Evolutionary conservation across 257 asterid species (phyloP).

Genomic region (Lithospermum erythrorhizon): DNA sequence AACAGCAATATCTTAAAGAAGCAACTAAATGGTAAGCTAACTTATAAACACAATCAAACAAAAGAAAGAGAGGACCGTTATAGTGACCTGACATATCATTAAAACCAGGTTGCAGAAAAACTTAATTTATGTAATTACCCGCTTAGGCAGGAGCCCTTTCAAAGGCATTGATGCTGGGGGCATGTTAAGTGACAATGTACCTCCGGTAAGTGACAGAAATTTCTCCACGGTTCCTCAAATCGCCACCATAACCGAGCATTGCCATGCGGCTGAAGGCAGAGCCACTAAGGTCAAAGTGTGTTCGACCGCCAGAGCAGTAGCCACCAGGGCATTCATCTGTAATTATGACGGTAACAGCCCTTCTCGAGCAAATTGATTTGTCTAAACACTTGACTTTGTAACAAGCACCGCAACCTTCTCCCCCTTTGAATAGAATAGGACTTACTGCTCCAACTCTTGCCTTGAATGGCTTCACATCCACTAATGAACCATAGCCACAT

Average conservation of each 20-base stretch:
- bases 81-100: neutral
- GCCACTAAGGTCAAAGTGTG: constrained; percentile 94
- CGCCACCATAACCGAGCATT: constrained; percentile 51
- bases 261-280: constrained; percentile 96
- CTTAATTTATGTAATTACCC: constrained; percentile 26
- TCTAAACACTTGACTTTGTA: constrained; percentile 13
- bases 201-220: constrained; percentile 69
- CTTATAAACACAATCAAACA: constrained; percentile 20
- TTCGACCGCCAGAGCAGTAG: constrained; percentile 47
- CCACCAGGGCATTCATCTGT: constrained; percentile 92
- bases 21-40: neutral
- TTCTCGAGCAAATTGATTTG: constrained; percentile 43
- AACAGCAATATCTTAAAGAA: neutral
- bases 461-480: constrained; percentile 82
- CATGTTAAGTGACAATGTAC: constrained; percentile 17
- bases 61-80: constrained; percentile 23
- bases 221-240: constrained; percentile 82
- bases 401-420: constrained; percentile 16
- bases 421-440: constrained; percentile 8
- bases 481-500: constrained; percentile 87
- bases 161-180: no score
- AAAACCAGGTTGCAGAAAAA: neutral
- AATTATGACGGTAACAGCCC: constrained; percentile 40
- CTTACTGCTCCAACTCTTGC: constrained; percentile 16
- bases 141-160: constrained; percentile 18